These are phyloP conservation scores for Gossypium schwendimanii DNA, from an alignment of 441 rosid species.

Conservation along the genomic window DNA sequence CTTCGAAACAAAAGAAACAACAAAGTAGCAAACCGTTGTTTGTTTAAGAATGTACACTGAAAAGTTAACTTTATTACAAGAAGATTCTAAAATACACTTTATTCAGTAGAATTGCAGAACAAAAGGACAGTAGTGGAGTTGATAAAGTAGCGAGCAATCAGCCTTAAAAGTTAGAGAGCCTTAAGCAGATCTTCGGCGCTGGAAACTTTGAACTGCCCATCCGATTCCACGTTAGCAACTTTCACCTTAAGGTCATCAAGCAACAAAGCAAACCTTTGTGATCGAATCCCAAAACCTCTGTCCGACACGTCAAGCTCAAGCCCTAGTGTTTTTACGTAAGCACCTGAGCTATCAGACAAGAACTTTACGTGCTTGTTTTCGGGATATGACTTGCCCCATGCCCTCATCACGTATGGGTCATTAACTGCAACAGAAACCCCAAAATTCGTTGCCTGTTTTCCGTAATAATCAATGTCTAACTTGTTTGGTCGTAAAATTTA, in stretches of 20 bases:
- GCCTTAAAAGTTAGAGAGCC: conserved; percentile 26
- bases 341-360: conserved; percentile 72
- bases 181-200: conserved; percentile 71
- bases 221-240: conserved; percentile 75
- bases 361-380: conserved; percentile 85
- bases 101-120: not conserved
- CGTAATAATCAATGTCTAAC: not conserved
- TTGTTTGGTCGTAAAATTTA: not conserved
- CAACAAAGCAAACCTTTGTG: conserved; percentile 73
- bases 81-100: not conserved
- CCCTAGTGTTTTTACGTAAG: conserved; percentile 68
- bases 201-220: conserved; percentile 79
- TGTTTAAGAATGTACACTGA: not conserved
- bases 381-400: conserved; percentile 87
- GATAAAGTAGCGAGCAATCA: conserved; percentile 8
- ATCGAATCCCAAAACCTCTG: conserved; percentile 74
- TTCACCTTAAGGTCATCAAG: conserved; percentile 80
- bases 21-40: not conserved
- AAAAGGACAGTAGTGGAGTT: not conserved
- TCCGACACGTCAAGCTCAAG: conserved; percentile 78
- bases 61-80: not conserved
- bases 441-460: not conserved
- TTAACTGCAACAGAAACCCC: conserved; percentile 42
- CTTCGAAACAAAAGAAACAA: not conserved
- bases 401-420: conserved; percentile 87